phyloP scores from a whole-genome alignment of 2,329 filamentous ascomycete species.

The Colletotrichum chlorophyti region DNA sequence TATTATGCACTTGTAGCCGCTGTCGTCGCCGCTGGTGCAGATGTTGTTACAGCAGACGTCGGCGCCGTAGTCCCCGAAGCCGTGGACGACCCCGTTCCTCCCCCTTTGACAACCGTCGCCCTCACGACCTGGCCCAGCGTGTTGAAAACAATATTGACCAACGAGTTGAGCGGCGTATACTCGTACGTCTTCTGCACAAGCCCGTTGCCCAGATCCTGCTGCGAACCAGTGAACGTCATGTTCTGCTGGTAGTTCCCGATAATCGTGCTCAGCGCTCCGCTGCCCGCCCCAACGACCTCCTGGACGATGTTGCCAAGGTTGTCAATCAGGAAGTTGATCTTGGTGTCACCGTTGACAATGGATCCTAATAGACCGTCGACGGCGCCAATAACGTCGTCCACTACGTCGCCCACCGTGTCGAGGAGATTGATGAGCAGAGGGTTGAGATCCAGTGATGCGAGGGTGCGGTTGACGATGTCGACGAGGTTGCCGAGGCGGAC shows the following conservation, averaged over 20 bases:
- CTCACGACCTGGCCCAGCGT: conserved; percentile 60
- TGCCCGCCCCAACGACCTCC: conserved; percentile 56
- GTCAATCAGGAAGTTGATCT: conserved; percentile 63
- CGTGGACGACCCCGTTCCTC: conserved; percentile 11
- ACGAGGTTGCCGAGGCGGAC: conserved; percentile 66
- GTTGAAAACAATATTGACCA: conserved; percentile 64
- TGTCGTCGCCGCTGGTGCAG: conserved; percentile 3
- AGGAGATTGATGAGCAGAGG: conserved; percentile 64
- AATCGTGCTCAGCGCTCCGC: conserved; percentile 53
- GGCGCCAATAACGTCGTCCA: conserved; percentile 60
- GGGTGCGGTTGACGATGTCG: conserved; percentile 66
- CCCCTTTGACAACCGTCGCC: conserved; percentile 44
- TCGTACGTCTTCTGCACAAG: conserved; percentile 58
- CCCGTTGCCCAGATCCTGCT: conserved; percentile 39
- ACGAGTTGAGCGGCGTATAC: conserved; percentile 54
- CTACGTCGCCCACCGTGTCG: conserved; percentile 58
- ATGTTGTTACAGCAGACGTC: conserved; percentile 4
- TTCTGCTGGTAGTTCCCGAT: conserved; percentile 65
- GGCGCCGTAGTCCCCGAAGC: conserved; percentile 12
- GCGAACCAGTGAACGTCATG: conserved; percentile 58
- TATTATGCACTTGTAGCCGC: conserved; percentile 8
- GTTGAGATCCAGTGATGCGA: conserved; percentile 65
- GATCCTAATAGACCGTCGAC: conserved; percentile 66
- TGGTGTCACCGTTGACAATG: conserved; percentile 61
- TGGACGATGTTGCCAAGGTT: conserved; percentile 70